A percentile compares a stretch with the other conserved stretches of the same genome.
phyloP scores from a whole-genome alignment of 306 rosid genomes.

The Quercus engelmannii region DNA sequence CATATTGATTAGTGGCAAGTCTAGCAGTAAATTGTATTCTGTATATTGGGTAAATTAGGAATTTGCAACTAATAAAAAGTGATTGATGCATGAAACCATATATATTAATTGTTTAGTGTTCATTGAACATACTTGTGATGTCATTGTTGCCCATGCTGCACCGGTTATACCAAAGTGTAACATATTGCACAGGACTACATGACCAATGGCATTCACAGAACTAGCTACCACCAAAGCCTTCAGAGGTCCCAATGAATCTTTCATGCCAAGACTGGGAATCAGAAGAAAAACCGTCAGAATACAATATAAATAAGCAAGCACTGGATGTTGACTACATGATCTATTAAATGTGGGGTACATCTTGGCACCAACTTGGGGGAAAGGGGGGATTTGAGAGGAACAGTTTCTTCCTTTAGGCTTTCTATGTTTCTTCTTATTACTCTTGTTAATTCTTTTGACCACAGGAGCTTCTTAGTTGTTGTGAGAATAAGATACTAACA shows the following conservation, averaged over 20 bases:
- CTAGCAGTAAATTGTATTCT: neutral
- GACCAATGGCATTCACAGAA: slow-evolving; percentile 59
- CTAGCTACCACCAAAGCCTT: slow-evolving; percentile 73
- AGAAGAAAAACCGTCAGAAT: slow-evolving; percentile 3
- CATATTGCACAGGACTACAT: slow-evolving; percentile 52
- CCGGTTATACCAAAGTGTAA: slow-evolving; percentile 69
- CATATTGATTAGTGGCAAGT: neutral
- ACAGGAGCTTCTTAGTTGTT: neutral
- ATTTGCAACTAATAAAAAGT: neutral
- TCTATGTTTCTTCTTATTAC: neutral
- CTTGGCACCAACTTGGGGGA: too few species aligned
- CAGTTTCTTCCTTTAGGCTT: too few species aligned
- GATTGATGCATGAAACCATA: neutral
- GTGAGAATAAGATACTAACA: neutral
- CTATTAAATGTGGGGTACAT: neutral
- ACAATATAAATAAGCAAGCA: slow-evolving; percentile 7
- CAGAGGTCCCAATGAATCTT: slow-evolving; percentile 89
- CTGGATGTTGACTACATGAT: neutral
- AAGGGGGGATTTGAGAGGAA: too few species aligned
- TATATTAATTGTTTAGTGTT: neutral
- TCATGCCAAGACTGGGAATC: slow-evolving; percentile 73
- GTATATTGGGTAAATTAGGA: neutral
- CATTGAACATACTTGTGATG: slow-evolving; percentile 52
- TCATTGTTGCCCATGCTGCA: slow-evolving; percentile 90
- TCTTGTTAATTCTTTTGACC: neutral